Conservation (phyloP, 768 basidiomycete genomes). For the Lentinula raphanica region DNA sequence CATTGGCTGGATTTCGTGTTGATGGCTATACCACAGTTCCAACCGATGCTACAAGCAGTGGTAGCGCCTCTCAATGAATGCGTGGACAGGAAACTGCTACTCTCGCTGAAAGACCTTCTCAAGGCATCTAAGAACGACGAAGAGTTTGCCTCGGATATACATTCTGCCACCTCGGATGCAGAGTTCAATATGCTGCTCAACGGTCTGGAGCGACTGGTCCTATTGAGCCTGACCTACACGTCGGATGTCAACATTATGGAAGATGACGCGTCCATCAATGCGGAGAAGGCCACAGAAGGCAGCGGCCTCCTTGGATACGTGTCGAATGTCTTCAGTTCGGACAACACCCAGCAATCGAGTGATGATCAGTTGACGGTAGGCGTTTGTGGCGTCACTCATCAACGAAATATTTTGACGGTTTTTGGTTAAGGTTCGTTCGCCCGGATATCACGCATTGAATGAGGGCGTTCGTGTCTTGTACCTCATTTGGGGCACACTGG, state of each 20-base stretch:
- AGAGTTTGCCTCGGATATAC: conserved; percentile 36
- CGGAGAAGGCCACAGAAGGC: conserved; percentile 48
- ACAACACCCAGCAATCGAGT: conserved; percentile 37
- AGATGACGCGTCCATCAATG: conserved; percentile 49
- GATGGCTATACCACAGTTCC: conserved; percentile 85
- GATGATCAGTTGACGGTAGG: conserved; percentile 60
- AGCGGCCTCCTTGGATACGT: conserved; percentile 83
- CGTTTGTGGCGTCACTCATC: conserved; percentile 8
- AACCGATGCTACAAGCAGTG: conserved; percentile 59
- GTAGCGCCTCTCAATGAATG: conserved; percentile 76
- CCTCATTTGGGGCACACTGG: conserved; percentile 62
- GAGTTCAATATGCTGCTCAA: conserved; percentile 84
- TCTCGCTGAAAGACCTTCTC: conserved; percentile 50
- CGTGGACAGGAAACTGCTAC: conserved; percentile 64
- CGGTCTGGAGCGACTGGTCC: conserved; percentile 74
- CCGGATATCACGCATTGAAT: conserved; percentile 71
- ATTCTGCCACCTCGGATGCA: conserved; percentile 60
- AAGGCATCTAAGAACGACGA: conserved; percentile 32
- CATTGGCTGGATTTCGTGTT: conserved; percentile 97
- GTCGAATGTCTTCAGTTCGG: conserved; percentile 84
- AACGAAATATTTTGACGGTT: background rate
- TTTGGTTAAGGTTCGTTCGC: conserved; percentile 53
- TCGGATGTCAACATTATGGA: conserved; percentile 45
- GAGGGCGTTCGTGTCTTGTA: conserved; percentile 79
- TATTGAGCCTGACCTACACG: conserved; percentile 62